Conservation (phyloP, 345 rosid genomes). For the Eucalyptus melliodora region DNA sequence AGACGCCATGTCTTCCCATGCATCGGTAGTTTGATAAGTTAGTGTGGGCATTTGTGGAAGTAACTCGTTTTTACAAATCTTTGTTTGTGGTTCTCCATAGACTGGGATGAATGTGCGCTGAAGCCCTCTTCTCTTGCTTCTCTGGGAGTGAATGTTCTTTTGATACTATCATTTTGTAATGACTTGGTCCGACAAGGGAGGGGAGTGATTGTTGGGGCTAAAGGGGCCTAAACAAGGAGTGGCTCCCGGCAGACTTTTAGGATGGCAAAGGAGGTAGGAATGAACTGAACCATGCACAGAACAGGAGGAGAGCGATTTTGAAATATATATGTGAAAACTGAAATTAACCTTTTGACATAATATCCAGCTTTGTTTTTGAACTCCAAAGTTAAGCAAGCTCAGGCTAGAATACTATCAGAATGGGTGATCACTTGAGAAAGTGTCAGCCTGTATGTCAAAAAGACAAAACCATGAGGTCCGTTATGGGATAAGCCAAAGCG, state of each 20-base stretch:
- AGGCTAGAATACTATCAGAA: too few species aligned
- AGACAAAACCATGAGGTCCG: too few species aligned
- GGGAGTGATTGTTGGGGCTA: too few species aligned
- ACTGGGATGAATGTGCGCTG: neutral
- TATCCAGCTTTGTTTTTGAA: too few species aligned
- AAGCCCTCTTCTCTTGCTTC: neutral
- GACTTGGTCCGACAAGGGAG: accelerated
- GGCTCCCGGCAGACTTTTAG: too few species aligned
- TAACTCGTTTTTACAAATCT: neutral
- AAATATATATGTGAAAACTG: too few species aligned
- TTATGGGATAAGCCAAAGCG: accelerated
- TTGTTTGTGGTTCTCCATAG: neutral
- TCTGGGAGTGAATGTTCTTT: neutral
- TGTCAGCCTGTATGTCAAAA: too few species aligned
- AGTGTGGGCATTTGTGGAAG: neutral
- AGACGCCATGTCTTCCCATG: neutral
- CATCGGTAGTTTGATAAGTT: neutral
- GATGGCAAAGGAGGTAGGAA: too few species aligned
- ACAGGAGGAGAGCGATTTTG: accelerated
- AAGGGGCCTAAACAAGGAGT: accelerated
- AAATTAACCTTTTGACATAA: too few species aligned
- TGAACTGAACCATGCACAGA: too few species aligned
- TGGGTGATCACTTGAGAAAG: too few species aligned
- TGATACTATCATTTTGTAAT: neutral
- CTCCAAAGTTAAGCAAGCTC: too few species aligned